Conservation (phyloP, 78 protist genomes). For the Capsaspora owczarzaki region DNA sequence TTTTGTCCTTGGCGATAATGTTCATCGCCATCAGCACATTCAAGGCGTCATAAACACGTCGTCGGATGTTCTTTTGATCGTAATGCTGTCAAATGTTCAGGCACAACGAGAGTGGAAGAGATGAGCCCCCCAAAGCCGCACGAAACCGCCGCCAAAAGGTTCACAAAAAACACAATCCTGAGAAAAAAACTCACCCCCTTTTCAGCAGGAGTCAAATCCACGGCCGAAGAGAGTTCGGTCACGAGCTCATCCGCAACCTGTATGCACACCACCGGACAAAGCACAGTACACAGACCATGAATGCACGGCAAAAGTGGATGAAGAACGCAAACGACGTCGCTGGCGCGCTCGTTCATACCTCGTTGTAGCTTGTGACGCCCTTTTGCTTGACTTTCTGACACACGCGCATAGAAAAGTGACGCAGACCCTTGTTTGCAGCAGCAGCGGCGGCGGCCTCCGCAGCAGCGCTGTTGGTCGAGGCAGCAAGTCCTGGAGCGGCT, state of each 20-base stretch:
- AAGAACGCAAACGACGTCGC: too few relatives aligned
- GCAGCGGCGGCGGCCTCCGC: too few relatives aligned
- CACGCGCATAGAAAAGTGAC: conserved; percentile 43
- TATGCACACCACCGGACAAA: not conserved
- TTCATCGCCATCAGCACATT: conserved; percentile 85
- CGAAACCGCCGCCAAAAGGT: not conserved
- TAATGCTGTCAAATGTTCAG: not conserved
- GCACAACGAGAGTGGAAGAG: not conserved
- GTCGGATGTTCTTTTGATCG: conserved; percentile 71
- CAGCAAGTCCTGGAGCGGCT: too few relatives aligned
- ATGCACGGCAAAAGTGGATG: not conserved
- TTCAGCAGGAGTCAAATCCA: too few relatives aligned
- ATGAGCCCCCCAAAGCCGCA: not conserved
- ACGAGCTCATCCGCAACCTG: conserved; percentile 38
- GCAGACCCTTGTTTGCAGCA: conserved; percentile 36
- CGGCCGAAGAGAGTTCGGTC: not conserved
- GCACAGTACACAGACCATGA: not conserved
- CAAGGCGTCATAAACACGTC: conserved; percentile 86
- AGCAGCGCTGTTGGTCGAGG: too few relatives aligned
- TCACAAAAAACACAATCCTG: not conserved
- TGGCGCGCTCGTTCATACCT: too few relatives aligned
- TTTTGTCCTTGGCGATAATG: conserved; percentile 72
- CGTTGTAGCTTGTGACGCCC: conserved; percentile 52
- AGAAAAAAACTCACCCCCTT: too few relatives aligned
- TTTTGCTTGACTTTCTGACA: conserved; percentile 51